Percentiles rank a stretch among this genome's conserved stretches.
These are phyloP conservation scores for Penicillium sp. DNA, from an alignment of 2,329 filamentous ascomycete genomes.

Conservation along the genomic window DNA sequence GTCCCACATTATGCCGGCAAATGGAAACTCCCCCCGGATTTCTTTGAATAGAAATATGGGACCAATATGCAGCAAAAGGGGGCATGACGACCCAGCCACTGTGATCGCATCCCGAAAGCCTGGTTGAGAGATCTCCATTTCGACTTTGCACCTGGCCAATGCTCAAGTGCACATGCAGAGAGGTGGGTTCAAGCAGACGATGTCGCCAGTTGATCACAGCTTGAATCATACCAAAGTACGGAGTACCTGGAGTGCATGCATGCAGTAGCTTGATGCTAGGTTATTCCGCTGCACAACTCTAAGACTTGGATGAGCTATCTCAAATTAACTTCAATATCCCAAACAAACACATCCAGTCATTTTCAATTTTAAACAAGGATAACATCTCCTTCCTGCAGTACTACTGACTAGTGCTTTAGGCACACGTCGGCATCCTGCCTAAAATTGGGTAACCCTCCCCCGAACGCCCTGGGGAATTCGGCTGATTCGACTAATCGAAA, in stretches of 20 bases:
- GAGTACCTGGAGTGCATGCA: background rate
- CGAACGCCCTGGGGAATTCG: background rate
- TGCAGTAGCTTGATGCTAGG: slow-evolving; percentile 1
- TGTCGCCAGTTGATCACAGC: background rate
- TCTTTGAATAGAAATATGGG: slow-evolving; percentile 1
- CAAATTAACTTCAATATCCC: slow-evolving; percentile 5
- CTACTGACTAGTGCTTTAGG: background rate
- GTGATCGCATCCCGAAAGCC: background rate
- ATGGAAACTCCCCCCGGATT: background rate
- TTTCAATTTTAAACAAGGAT: background rate
- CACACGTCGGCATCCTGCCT: background rate
- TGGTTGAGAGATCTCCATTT: background rate
- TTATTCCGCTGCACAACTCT: background rate
- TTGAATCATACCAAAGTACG: background rate
- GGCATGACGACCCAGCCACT: background rate
- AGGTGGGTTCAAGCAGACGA: background rate
- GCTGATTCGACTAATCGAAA: background rate
- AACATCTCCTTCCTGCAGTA: background rate
- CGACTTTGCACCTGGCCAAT: background rate
- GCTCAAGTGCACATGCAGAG: background rate
- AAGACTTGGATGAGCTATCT: background rate
- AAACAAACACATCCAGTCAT: background rate
- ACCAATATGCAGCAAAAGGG: background rate
- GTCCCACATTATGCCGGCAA: background rate
- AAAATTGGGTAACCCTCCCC: background rate